A percentile compares a stretch with the other conserved stretches of the same genome.
Evolutionary conservation across 208 protist genomes (phyloP).

Genomic region (Trypanosoma lewisi): DNA sequence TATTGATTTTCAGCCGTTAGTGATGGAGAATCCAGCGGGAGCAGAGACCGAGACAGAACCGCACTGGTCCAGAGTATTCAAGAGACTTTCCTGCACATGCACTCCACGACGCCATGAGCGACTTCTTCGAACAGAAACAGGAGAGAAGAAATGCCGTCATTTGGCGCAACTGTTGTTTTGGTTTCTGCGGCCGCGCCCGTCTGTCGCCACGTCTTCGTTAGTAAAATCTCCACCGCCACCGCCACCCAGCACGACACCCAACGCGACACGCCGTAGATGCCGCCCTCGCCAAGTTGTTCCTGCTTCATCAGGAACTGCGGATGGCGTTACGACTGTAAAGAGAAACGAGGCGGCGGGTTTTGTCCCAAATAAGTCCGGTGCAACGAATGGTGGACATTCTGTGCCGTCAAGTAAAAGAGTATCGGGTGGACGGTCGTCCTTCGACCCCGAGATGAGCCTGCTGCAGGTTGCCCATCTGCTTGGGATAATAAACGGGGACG

Average conservation of each 20-base stretch:
- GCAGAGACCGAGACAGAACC: neutral
- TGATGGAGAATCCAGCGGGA: slow-evolving; percentile 3
- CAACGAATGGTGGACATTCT: neutral
- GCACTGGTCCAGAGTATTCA: slow-evolving; percentile 48
- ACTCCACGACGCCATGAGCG: slow-evolving; percentile 50
- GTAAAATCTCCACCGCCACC: neutral
- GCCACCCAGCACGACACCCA: too few relatives aligned
- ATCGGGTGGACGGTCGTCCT: neutral
- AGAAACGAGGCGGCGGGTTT: neutral
- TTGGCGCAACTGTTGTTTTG: slow-evolving; percentile 68
- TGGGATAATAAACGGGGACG: neutral
- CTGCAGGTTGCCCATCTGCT: slow-evolving; percentile 9
- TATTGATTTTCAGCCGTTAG: slow-evolving; percentile 41
- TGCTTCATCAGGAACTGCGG: neutral
- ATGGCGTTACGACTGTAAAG: neutral
- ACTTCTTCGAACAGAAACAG: slow-evolving; percentile 38
- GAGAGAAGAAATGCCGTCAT: slow-evolving; percentile 67
- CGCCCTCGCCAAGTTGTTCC: neutral
- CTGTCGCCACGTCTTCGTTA: neutral
- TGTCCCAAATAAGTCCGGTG: neutral
- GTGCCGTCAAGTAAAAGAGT: neutral
- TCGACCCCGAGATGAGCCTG: neutral
- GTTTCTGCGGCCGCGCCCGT: slow-evolving; percentile 24
- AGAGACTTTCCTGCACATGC: slow-evolving; percentile 57
- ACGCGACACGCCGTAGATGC: neutral